Conservation (phyloP, 768 basidiomycete genomes). For the Kwoniella europaea region DNA sequence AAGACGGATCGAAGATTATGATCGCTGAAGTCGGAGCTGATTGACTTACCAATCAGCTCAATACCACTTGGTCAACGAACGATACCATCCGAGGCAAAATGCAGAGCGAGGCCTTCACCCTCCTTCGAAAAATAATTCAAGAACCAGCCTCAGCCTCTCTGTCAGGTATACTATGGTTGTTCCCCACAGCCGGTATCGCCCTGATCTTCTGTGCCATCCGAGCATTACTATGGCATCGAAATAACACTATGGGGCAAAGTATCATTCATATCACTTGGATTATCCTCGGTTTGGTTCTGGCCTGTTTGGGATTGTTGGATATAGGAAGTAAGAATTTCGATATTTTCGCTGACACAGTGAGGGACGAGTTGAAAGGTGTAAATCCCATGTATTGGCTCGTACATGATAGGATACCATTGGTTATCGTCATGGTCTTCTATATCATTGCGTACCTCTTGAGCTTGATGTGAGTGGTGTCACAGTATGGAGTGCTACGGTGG, state of each 20-base stretch:
- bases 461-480: constrained; percentile 6
- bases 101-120: constrained; percentile 18
- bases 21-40: too few relatives aligned
- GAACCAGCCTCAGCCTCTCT: constrained; percentile 32
- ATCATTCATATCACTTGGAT: constrained; percentile 29
- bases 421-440: constrained; percentile 24
- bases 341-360: constrained; percentile 3
- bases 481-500: background rate
- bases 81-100: background rate
- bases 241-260: constrained; percentile 24
- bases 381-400: constrained; percentile 34
- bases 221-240: constrained; percentile 38
- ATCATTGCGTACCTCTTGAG: background rate
- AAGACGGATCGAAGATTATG: background rate
- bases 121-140: constrained; percentile 30
- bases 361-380: constrained; percentile 5
- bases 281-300: constrained; percentile 25
- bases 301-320: constrained; percentile 39
- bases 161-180: constrained; percentile 46
- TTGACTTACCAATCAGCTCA: constrained; percentile 6
- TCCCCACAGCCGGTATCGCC: constrained; percentile 40
- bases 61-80: constrained; percentile 29
- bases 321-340: constrained; percentile 36
- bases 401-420: constrained; percentile 12
- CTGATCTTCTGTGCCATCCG: constrained; percentile 18